A percentile compares a stretch with the other conserved stretches of the same genome.
Conservation (phyloP, 805 yeast genomes). For the Saccharomyces cerevisiae region DNA sequence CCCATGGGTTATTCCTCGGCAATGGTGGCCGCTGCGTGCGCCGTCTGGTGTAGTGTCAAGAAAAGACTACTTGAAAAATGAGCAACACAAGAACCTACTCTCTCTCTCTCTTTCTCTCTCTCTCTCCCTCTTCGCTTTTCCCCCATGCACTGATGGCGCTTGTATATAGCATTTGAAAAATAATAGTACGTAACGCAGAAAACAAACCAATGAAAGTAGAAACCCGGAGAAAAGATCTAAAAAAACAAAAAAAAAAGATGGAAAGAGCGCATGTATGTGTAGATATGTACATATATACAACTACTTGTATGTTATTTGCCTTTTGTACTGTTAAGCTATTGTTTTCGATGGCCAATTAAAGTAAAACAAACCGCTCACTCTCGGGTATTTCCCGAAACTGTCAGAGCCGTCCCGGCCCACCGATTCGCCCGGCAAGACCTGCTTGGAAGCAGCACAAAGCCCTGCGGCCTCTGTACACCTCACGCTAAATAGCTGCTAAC, state of each 20-base stretch:
- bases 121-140: not conserved
- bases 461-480: not conserved
- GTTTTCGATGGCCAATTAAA: not conserved
- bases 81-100: not conserved
- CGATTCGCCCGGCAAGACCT: not conserved
- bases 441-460: not conserved
- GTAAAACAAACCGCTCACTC: not conserved
- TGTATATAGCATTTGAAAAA: constrained; percentile 1
- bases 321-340: not conserved
- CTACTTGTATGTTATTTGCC: not conserved
- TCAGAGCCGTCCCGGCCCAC: not conserved
- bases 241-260: not conserved
- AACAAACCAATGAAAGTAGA: not conserved
- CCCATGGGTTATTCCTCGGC: constrained; percentile 86
- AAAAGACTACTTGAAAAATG: constrained; percentile 15
- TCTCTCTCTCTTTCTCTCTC: constrained; percentile 1
- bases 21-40: constrained; percentile 83
- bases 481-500: not conserved
- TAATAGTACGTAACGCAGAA: not conserved
- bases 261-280: not conserved
- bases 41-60: constrained; percentile 85
- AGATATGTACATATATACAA: not conserved
- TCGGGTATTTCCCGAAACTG: not conserved
- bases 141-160: not conserved
- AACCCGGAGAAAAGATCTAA: not conserved